Percentiles rank a stretch among this genome's conserved stretches.
These are phyloP conservation scores for Fraxinus quadrangulata DNA, from an alignment of 257 asterid species.

Conservation along the genomic window DNA sequence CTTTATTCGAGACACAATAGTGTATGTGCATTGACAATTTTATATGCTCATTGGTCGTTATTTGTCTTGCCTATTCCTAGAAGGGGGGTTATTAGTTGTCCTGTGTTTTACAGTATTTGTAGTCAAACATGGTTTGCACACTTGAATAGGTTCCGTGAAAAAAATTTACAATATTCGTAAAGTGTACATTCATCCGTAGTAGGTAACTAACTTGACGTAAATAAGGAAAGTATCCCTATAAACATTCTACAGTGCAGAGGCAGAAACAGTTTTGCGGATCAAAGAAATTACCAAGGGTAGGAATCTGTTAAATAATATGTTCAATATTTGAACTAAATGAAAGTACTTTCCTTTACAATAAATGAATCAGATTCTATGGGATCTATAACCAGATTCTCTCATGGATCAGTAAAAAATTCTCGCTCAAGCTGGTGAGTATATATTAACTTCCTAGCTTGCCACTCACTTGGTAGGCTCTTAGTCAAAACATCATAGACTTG, in stretches of 20 bases:
- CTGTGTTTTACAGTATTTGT: neutral
- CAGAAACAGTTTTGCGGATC: neutral
- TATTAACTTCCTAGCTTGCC: neutral
- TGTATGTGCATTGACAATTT: slow-evolving; percentile 19
- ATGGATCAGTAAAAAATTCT: neutral
- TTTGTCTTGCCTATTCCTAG: slow-evolving; percentile 14
- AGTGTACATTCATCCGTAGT: neutral
- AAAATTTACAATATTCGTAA: neutral
- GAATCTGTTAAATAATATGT: neutral
- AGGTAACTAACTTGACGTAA: neutral
- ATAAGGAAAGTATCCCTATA: neutral
- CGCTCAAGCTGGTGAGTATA: neutral
- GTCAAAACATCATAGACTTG: neutral
- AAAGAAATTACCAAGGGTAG: neutral
- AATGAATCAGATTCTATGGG: neutral
- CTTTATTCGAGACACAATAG: slow-evolving; percentile 8
- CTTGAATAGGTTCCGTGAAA: neutral
- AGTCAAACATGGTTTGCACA: neutral
- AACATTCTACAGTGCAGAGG: neutral
- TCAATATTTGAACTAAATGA: neutral
- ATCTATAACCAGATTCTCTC: neutral
- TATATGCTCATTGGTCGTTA: neutral
- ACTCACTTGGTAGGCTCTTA: neutral
- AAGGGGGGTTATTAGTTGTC: slow-evolving; percentile 17
- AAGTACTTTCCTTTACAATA: neutral